Evolutionary conservation across 176 grass and related monocot genomes (phyloP).

Genomic region (Stipa capillata): DNA sequence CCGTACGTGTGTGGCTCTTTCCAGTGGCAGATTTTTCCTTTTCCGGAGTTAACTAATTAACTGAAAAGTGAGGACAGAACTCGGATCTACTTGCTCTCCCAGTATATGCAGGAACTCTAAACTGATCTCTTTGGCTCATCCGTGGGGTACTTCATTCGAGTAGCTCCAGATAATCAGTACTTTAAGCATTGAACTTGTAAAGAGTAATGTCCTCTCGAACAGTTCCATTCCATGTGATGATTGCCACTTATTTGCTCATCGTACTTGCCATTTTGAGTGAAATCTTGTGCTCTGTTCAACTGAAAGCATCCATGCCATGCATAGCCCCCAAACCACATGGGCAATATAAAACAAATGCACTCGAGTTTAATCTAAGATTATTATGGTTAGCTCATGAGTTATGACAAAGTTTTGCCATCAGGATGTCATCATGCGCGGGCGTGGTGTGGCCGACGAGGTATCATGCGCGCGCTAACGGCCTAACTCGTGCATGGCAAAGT

Average conservation of each 20-base stretch:
- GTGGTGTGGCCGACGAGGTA: background rate
- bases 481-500: slow-evolving; percentile 38
- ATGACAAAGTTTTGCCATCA: slow-evolving; percentile 42
- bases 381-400: background rate
- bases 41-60: no score
- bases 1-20: no score
- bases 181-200: background rate
- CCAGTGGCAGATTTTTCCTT: no score
- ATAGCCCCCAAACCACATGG: background rate
- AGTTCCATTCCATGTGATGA: slow-evolving; percentile 8
- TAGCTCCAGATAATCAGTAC: background rate
- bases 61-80: no score
- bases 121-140: no score
- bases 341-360: background rate
- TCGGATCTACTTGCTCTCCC: no score
- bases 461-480: slow-evolving; percentile 33
- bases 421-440: slow-evolving; percentile 35
- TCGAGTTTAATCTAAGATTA: background rate
- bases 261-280: background rate
- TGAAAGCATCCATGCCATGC: background rate
- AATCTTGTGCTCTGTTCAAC: background rate
- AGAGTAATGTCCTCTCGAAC: background rate
- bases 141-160: no score
- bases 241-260: background rate
- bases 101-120: no score